A percentile compares a stretch with the other conserved stretches of the same genome.
phyloP scores from a whole-genome alignment of 257 asterid species.

The Sherardia arvensis region DNA sequence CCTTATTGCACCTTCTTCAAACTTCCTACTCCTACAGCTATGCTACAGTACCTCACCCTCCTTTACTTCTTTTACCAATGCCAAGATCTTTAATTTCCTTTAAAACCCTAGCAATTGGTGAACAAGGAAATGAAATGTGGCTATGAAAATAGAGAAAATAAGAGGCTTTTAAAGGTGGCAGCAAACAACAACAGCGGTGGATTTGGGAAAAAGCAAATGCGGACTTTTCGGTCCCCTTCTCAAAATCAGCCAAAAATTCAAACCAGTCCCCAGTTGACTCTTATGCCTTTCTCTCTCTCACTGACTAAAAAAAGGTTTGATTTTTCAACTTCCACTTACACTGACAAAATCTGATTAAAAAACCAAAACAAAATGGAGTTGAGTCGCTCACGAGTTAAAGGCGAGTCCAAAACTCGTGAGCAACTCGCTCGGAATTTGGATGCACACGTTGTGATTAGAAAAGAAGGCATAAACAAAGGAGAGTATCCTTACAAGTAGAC shows the following conservation, averaged over 20 bases:
- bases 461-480: background rate
- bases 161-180: constrained; percentile 19
- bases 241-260: constrained; percentile 13
- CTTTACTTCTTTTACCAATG: constrained; percentile 1
- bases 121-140: constrained; percentile 10
- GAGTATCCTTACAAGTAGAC: constrained; percentile 52
- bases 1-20: constrained; percentile 33
- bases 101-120: constrained; percentile 35
- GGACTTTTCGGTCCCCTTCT: constrained; percentile 24
- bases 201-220: constrained; percentile 2
- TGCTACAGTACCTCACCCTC: constrained; percentile 1
- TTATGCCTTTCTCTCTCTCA: background rate
- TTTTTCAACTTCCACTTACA: background rate
- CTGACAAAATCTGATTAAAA: background rate
- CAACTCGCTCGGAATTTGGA: no score
- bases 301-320: constrained; percentile 2
- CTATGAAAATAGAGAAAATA: constrained; percentile 19
- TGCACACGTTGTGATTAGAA: background rate
- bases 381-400: no score
- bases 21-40: constrained; percentile 2
- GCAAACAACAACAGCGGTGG: constrained; percentile 8
- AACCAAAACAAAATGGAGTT: no score
- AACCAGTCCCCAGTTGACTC: constrained; percentile 19
- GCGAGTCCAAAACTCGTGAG: no score
- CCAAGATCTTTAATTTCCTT: background rate